Evolutionary conservation across 257 asterid genomes (phyloP), one percentile per base, ranked within the genome.

Genomic region (Eucommia ulmoides): DNA sequence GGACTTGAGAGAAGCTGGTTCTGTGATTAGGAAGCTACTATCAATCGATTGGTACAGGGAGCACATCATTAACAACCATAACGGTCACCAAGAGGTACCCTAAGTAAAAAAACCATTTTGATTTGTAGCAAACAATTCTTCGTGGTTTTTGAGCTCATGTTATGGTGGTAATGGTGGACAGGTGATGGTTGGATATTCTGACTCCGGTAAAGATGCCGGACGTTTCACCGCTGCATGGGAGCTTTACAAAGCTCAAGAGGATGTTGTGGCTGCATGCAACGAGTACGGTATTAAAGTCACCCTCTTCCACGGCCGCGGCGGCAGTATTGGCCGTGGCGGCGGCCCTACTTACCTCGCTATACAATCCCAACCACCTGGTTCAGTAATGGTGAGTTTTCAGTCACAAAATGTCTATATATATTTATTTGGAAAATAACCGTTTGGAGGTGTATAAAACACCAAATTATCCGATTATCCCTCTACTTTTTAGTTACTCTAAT

Each of bases 141-240:
- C 25, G 59, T 33, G 9, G 23, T 41, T 45, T 65, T 65, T 35
- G 55, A 61, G 61, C 66, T 68, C 23, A 50, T 50, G 25, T 49
- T n/a, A n/a, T n/a, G n/a, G n/a, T n/a, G 20, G 41, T 33, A 33
- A 50, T 33, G 17, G 24, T 70, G 65, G n/a, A 62, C 77, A 88
- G 97, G 97, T 88, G 62, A 88, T 88, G 97, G 97, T 88, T 62
- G 97, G 97, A 53, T 88, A 88, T 67, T 88, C 97, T 0, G 97
- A 88, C 77, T 88, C 97, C 14, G 97, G 97, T 22, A 88, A 88
- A 74, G 97, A 88, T 66, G 97, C 97, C 24, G 97, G 97, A 16
- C 97, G 97, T 45, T 84, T 88, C 50, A 67, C 81, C 20, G 97
- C 96, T 53, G 97, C 97, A 3, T 89, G 96, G 97, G 97, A 89